Base-by-base conservation (phyloP, 805 yeast genomes). In the Sungouiella blattae region DNA sequence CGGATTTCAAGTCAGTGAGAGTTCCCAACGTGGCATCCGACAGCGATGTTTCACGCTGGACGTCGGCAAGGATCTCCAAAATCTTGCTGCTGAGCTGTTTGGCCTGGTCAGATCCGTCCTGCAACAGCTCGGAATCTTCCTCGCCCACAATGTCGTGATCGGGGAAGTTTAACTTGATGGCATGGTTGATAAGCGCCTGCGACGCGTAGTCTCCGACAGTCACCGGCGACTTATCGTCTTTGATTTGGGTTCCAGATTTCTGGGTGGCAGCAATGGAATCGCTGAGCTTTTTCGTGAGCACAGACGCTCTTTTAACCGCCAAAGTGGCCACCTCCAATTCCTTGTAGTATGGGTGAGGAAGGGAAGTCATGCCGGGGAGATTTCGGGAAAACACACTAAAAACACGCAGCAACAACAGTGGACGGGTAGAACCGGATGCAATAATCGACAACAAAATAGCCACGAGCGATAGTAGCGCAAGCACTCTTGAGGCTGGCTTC, bases 171-270 rank as follows among this genome's bases (percentile, higher is more conserved):
- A 75, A 59, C 51, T 76, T 71, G 39, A 93, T 75, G 3, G 96
- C 89, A 39, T 87, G 78, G 60, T 88, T 91, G 39, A 93, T 80
- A 29, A 91, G 77, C 0, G 96, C 96, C 55, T 93, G 99, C 0
- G 97, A 89, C 4, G 95, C 96, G 55, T 84, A 93, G 58, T 93
- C 99, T 12, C 98, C 98, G 37, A 86, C 69, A 1, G 99, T 93
- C 11, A 93, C 99, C 1, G 99, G 99, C 1, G 96, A 87, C 43
- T 80, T 78, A 58, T 91, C 99, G 26, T 75, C 73, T 57, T 93
- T 93, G 41, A 87, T 81, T 37, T 87, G 75, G 30, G 86, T 69
- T 5, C 71, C 71, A 16, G 84, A 43, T 63, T 69, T 40, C 60
- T 59, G 43, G 52, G 74, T 55, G 55, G 64, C 47, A 52, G 69